Percentiles rank a stretch among this genome's conserved stretches.
Evolutionary conservation across 1,284 basidiomycete species (phyloP).

Genomic region (Cutaneotrichosporon cyanovorans): DNA sequence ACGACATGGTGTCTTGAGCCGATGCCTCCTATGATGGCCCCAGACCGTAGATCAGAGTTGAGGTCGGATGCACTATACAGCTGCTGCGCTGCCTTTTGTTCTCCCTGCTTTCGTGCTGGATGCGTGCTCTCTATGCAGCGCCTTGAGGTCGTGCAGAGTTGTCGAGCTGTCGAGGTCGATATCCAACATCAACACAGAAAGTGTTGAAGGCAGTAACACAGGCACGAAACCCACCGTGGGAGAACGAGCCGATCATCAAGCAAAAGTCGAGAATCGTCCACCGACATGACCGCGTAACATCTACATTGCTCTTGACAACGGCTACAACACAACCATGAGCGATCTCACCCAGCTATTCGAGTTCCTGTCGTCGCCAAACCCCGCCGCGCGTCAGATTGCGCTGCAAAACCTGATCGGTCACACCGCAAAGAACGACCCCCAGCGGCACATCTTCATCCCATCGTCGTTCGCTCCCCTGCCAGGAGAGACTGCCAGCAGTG

Average conservation of each 20-base stretch:
- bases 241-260: constrained; percentile 2
- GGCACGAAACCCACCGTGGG: constrained; percentile 18
- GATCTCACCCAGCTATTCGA: constrained; percentile 61
- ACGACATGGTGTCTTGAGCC: too few relatives aligned
- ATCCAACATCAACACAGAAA: background rate
- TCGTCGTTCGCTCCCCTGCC: constrained; percentile 43
- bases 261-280: background rate
- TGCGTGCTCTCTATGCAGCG: too few relatives aligned
- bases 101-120: too few relatives aligned
- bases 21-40: too few relatives aligned
- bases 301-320: background rate
- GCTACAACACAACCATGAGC: constrained; percentile 25
- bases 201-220: background rate
- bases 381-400: constrained; percentile 77
- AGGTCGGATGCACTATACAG: too few relatives aligned
- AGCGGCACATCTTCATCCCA: constrained; percentile 67
- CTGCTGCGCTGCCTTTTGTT: too few relatives aligned
- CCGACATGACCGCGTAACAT: background rate
- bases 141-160: too few relatives aligned
- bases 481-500: constrained; percentile 13
- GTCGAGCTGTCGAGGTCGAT: too few relatives aligned
- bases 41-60: too few relatives aligned
- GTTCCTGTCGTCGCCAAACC: constrained; percentile 80
- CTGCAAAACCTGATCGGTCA: constrained; percentile 74
- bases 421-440: constrained; percentile 62